Evolutionary conservation across 2,329 filamentous ascomycete species (phyloP).

Genomic region (Talaromyces sp.): DNA sequence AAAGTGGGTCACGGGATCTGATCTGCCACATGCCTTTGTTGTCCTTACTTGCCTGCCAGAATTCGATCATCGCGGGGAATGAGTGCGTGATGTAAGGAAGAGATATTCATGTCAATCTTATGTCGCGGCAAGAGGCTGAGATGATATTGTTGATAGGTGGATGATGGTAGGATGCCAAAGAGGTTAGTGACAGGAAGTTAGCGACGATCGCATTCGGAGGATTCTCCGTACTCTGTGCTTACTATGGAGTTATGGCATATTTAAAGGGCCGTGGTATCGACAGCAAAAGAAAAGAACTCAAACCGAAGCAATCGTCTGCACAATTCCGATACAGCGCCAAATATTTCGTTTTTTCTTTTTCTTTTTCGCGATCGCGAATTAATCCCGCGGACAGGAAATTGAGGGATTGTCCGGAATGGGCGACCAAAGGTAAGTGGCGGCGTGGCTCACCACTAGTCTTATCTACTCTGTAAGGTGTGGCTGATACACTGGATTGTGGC

Average conservation of each 20-base stretch:
- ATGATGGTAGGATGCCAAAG: too few relatives aligned
- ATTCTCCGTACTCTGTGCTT: background rate
- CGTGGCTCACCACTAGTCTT: background rate
- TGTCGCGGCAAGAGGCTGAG: background rate
- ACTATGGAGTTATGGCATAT: background rate
- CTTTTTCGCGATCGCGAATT: background rate
- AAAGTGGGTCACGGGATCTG: constrained; percentile 8
- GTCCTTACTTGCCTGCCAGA: background rate
- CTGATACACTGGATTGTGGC: background rate
- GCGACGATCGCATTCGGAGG: background rate
- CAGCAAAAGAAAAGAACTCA: background rate
- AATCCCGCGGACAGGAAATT: background rate
- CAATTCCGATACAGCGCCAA: background rate
- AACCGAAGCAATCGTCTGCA: background rate
- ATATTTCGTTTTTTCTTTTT: background rate
- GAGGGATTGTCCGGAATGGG: background rate
- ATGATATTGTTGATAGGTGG: background rate
- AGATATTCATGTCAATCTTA: background rate
- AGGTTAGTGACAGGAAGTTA: background rate
- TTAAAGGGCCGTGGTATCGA: background rate
- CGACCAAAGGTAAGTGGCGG: too few relatives aligned
- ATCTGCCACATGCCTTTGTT: constrained; percentile 9
- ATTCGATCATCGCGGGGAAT: background rate
- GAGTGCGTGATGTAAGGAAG: constrained; percentile 1
- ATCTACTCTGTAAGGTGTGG: background rate